Conservation (phyloP, 1,139 yeast species). For the Sugiyamaella neomexicana region DNA sequence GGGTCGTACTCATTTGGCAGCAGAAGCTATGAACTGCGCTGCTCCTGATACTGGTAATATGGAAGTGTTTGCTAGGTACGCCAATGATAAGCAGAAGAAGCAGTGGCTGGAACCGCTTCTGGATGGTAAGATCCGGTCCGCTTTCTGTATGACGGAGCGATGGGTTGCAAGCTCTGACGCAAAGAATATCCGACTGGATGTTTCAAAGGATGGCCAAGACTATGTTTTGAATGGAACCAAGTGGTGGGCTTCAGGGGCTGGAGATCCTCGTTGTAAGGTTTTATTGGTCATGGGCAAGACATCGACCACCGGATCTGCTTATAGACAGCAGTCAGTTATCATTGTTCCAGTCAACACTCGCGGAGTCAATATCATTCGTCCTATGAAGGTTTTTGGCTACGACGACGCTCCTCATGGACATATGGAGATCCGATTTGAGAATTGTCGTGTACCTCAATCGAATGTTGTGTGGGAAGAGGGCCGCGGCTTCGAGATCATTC, state of each 20-base stretch:
- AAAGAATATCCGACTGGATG: constrained; percentile 57
- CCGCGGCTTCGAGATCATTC: constrained; percentile 66
- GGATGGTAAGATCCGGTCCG: constrained; percentile 61
- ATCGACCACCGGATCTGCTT: constrained; percentile 35
- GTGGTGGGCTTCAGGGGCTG: constrained; percentile 79
- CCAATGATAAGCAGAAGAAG: constrained; percentile 52
- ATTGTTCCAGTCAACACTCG: constrained; percentile 57
- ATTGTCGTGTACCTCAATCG: constrained; percentile 53
- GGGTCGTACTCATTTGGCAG: constrained; percentile 58
- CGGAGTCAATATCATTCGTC: constrained; percentile 57
- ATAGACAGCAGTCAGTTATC: constrained; percentile 61
- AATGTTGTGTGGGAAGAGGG: constrained; percentile 49
- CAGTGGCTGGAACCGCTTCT: constrained; percentile 58
- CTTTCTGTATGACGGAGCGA: constrained; percentile 71
- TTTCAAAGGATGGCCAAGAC: constrained; percentile 49
- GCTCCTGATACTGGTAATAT: constrained; percentile 81
- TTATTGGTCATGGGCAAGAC: constrained; percentile 74
- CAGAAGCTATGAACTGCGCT: constrained; percentile 62
- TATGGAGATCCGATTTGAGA: constrained; percentile 57
- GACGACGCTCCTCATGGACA: constrained; percentile 80
- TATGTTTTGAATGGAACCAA: constrained; percentile 64
- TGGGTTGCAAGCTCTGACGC: constrained; percentile 69
- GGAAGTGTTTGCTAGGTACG: constrained; percentile 67
- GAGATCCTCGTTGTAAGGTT: constrained; percentile 59
- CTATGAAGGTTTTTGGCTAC: constrained; percentile 59